These are phyloP conservation scores for Microbotryum scabiosae DNA, from an alignment of 1,284 basidiomycete genomes.

Conservation along the genomic window DNA sequence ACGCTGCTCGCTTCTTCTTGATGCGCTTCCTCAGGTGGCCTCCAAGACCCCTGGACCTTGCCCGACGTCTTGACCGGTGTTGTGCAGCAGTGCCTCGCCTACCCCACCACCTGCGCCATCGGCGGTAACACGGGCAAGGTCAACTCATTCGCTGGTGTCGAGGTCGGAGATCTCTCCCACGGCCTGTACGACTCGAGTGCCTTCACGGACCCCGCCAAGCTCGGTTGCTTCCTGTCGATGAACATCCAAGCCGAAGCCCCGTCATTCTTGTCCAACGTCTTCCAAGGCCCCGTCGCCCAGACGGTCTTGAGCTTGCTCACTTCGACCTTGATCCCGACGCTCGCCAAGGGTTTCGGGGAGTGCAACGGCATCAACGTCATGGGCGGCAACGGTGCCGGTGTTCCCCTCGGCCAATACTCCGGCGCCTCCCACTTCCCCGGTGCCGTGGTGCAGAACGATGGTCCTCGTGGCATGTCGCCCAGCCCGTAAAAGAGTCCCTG, in stretches of 20 bases:
- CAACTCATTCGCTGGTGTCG: constrained; percentile 3
- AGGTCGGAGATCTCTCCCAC: background rate
- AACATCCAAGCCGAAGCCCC: constrained; percentile 6
- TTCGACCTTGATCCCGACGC: background rate
- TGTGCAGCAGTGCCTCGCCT: background rate
- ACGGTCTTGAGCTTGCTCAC: background rate
- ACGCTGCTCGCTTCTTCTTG: no score
- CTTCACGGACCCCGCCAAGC: constrained; percentile 1
- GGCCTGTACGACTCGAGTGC: background rate
- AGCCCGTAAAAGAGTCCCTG: no score
- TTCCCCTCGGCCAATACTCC: background rate
- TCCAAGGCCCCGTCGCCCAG: background rate
- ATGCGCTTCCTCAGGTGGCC: no score
- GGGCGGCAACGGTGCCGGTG: background rate
- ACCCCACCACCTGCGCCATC: background rate
- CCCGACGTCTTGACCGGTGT: constrained; percentile 1
- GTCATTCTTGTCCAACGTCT: background rate
- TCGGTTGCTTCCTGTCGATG: constrained; percentile 1
- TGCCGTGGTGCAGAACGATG: background rate
- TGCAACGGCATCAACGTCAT: constrained; percentile 8
- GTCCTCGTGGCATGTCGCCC: no score
- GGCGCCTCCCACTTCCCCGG: background rate
- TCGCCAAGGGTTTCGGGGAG: background rate
- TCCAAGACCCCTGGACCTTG: constrained; percentile 4
- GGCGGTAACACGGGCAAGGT: constrained; percentile 4